Percentiles rank a stretch among this genome's conserved stretches.
Evolutionary conservation across 2,329 filamentous ascomycete genomes (phyloP).

Genomic region (Dactylonectria macrodidyma): DNA sequence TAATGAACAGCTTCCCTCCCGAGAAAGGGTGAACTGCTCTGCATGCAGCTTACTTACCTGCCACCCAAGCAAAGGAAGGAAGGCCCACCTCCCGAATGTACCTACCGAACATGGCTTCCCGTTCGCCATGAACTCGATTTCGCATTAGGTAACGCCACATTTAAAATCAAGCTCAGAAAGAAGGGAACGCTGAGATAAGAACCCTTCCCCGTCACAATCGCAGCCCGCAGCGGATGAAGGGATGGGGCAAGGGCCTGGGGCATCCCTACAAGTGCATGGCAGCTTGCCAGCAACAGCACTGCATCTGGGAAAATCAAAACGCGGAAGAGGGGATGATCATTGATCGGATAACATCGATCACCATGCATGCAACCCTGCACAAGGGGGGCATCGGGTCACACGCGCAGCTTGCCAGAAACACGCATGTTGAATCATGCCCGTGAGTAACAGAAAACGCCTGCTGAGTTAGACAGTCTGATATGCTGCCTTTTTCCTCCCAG

Average conservation of each 20-base stretch:
- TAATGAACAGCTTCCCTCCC: constrained; percentile 1
- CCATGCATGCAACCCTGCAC: neutral
- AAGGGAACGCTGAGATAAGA: constrained; percentile 22
- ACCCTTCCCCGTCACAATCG: constrained; percentile 1
- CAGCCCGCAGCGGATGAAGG: constrained; percentile 8
- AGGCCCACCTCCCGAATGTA: neutral
- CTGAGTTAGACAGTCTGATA: neutral
- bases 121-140: constrained; percentile 3
- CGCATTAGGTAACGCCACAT: constrained; percentile 28
- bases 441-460: constrained; percentile 7
- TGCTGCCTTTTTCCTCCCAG: neutral
- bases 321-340: neutral
- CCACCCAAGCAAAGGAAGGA: neutral
- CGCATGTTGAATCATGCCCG: constrained; percentile 11
- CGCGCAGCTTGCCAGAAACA: neutral
- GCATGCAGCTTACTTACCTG: constrained; percentile 1
- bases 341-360: constrained; percentile 7
- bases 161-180: constrained; percentile 17
- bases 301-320: neutral
- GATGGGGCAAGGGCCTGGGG: neutral
- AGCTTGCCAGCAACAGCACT: neutral
- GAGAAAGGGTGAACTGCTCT: neutral
- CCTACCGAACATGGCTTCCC: too few relatives aligned
- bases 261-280: constrained; percentile 1
- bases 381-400: constrained; percentile 1